phyloP scores from a whole-genome alignment of 1,139 yeast species.

The Spencermartinsiella ligniputridi region DNA sequence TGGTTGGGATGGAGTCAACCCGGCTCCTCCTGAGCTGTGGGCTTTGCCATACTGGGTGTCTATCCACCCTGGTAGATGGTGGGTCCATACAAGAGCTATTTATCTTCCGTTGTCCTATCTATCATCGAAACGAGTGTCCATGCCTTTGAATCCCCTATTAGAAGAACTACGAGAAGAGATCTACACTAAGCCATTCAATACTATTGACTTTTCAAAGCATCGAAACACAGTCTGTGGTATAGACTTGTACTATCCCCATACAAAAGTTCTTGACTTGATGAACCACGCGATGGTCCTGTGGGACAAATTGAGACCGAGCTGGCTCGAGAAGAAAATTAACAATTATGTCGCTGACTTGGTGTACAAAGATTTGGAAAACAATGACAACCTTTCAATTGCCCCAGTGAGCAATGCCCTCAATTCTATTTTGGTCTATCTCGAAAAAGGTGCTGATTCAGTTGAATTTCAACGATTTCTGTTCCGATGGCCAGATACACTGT shows the following conservation, averaged over 20 bases:
- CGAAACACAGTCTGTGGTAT: constrained; percentile 88
- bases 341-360: constrained; percentile 57
- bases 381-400: constrained; percentile 82
- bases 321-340: constrained; percentile 57
- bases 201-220: constrained; percentile 62
- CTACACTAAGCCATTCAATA: constrained; percentile 58
- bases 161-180: constrained; percentile 69
- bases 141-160: constrained; percentile 62
- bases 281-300: constrained; percentile 59
- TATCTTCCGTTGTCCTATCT: constrained; percentile 85
- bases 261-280: constrained; percentile 57
- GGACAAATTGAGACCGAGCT: constrained; percentile 71
- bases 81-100: constrained; percentile 97
- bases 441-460: constrained; percentile 66
- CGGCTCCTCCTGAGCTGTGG: constrained; percentile 97
- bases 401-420: constrained; percentile 90
- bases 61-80: constrained; percentile 95
- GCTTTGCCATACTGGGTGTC: constrained; percentile 75
- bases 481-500: constrained; percentile 71
- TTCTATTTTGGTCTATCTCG: constrained; percentile 60
- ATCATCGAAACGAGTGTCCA: constrained; percentile 51
- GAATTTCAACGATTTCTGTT: constrained; percentile 52
- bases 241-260: constrained; percentile 91
- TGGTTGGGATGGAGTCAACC: constrained; percentile 96
- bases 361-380: constrained; percentile 69